Evolutionary conservation across 2,329 filamentous ascomycete genomes (phyloP), one percentile per base, ranked within the genome.

Genomic region (Verticillium tricorpus): DNA sequence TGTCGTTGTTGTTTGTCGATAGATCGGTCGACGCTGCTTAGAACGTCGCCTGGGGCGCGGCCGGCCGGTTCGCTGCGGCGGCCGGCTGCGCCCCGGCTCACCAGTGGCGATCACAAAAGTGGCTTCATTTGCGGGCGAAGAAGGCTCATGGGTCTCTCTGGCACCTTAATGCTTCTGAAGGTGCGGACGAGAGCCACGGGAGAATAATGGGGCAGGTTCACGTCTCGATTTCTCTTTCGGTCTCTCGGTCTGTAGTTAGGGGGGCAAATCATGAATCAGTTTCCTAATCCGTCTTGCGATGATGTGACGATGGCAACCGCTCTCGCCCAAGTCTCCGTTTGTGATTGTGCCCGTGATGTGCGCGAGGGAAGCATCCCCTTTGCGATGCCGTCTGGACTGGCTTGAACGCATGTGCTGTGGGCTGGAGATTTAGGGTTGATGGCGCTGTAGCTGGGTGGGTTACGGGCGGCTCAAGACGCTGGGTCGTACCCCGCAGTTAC

Each of bases 151-250:
- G 64, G 64, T 66, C 61, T 63, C 60, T 45, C 60, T 62, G 61
- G 63, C 63, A 66, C 64, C 64, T 65, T 66, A 66, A 66, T 66
- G 63, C 64, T 56, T 60, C 54, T 28, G 63, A 66, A 66, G 64
- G 64, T 65, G 63, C 60, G 35, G 64, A 63, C 63, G 61, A n/a
- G 45, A 50, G 45, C 45, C 45, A 50, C 19, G n/a, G 45, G 45
- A 50, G 45, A 50, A 50, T 65, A 60, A 66, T 66, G 64, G 58
- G 64, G 61, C 63, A 66, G 64, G 63, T 65, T 63, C 61, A 61
- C 61, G 63, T 63, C 64, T 65, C 63, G 63, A 60, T 62, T 62
- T 66, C 65, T 66, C 63, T 58, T 65, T 63, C 45, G 45, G 63
- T 65, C 64, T 65, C 64, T 50, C 57, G 25, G 57, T 64, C 61